A percentile compares a stretch with the other conserved stretches of the same genome.
These are phyloP conservation scores for Oryza officinalis DNA, from an alignment of 176 grass and related monocot genomes.

Conservation along the genomic window DNA sequence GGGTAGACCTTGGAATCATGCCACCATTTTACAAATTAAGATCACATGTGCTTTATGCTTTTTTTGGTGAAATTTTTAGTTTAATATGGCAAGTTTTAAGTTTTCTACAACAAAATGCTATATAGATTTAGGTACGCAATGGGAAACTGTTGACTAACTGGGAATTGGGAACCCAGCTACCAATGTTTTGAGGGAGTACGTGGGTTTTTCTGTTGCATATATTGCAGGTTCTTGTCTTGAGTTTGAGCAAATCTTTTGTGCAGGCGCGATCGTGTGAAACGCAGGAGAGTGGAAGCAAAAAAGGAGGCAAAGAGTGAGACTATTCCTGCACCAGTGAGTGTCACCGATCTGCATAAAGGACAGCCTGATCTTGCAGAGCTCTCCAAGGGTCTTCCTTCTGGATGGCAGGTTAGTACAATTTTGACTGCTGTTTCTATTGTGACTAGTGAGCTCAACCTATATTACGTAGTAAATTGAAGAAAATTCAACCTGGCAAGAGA, in stretches of 20 bases:
- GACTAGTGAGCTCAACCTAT: neutral
- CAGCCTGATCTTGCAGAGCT: constrained; percentile 64
- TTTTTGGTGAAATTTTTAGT: neutral
- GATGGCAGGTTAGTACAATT: constrained; percentile 70
- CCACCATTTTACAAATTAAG: too few species aligned
- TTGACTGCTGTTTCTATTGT: neutral
- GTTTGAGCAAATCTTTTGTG: constrained; percentile 25
- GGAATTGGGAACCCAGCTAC: neutral
- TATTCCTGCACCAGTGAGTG: neutral
- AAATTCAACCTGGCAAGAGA: too few species aligned
- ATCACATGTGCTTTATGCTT: neutral
- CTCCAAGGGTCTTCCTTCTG: constrained; percentile 80
- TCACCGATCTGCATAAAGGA: constrained; percentile 40
- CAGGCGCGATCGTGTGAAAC: constrained; percentile 87
- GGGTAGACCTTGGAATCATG: too few species aligned
- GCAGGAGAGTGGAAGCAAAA: constrained; percentile 61
- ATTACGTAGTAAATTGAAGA: too few species aligned
- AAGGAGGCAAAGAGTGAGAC: constrained; percentile 27
- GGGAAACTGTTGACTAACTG: neutral
- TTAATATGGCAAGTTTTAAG: neutral
- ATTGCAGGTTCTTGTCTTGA: neutral
- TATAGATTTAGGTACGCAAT: neutral
- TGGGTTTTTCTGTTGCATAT: neutral
- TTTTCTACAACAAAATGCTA: neutral
- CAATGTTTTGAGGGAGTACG: neutral